These are phyloP conservation scores for Angomonas deanei DNA, from an alignment of 208 protist genomes.

Conservation along the genomic window DNA sequence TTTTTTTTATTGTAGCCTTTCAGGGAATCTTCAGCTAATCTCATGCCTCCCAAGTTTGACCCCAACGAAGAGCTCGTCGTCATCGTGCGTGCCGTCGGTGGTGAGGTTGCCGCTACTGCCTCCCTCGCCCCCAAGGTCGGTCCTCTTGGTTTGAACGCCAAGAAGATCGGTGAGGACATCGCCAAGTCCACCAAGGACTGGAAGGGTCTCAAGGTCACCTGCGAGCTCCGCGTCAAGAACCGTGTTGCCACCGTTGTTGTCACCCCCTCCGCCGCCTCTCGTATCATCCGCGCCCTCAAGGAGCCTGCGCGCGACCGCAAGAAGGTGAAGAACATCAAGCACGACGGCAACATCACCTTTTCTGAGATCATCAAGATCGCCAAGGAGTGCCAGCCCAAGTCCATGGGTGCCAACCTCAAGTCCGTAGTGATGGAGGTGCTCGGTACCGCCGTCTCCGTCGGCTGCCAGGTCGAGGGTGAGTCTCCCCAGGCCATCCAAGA, in stretches of 20 bases:
- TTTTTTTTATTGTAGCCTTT: not conserved
- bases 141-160: constrained; percentile 99
- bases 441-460: constrained; percentile 96
- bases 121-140: constrained; percentile 99
- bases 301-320: constrained; percentile 99
- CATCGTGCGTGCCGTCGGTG: constrained; percentile 96
- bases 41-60: constrained; percentile 99
- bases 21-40: not conserved
- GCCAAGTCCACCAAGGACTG: constrained; percentile 98
- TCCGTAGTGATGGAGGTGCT: constrained; percentile 99
- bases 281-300: constrained; percentile 98
- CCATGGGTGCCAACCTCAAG: constrained; percentile 92
- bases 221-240: constrained; percentile 98
- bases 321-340: constrained; percentile 99
- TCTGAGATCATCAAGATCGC: constrained; percentile 97
- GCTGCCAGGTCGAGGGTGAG: constrained; percentile 98
- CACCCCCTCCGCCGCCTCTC: constrained; percentile 95
- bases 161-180: constrained; percentile 99
- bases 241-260: constrained; percentile 95
- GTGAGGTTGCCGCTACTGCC: constrained; percentile 96
- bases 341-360: constrained; percentile 97
- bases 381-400: constrained; percentile 91
- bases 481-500: constrained; percentile 91
- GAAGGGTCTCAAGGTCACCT: constrained; percentile 99
- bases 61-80: constrained; percentile 95